phyloP scores from a whole-genome alignment of 805 yeast genomes.

The Wickerhamiella brachini region DNA sequence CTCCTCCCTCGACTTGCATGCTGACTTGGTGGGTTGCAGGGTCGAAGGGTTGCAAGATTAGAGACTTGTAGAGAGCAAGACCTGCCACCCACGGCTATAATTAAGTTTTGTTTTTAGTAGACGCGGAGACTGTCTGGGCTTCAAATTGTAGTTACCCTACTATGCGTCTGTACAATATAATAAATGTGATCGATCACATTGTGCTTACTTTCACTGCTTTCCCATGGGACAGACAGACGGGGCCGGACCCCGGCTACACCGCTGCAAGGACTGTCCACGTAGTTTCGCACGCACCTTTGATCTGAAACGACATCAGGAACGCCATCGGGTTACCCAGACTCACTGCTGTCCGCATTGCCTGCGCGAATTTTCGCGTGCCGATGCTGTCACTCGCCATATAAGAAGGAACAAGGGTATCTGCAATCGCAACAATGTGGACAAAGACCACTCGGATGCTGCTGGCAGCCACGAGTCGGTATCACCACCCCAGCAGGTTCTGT shows the following conservation, averaged over 20 bases:
- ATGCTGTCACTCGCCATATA: background rate
- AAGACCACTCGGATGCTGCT: background rate
- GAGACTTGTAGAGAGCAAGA: no score
- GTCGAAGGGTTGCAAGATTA: no score
- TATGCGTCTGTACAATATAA: no score
- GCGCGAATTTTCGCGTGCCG: background rate
- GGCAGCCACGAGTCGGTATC: background rate
- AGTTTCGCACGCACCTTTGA: background rate
- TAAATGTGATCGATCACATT: background rate
- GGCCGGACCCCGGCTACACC: background rate
- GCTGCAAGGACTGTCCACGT: background rate
- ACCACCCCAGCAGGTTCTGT: no score
- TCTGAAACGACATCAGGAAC: background rate
- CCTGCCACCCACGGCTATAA: no score
- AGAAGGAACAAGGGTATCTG: background rate
- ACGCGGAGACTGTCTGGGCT: no score
- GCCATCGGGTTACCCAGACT: background rate
- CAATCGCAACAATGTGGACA: background rate
- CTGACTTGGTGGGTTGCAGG: background rate
- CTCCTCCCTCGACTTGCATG: background rate
- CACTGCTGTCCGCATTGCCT: background rate
- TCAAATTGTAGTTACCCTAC: no score
- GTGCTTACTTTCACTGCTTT: background rate
- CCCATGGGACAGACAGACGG: background rate
- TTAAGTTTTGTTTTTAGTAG: no score